Base-by-base conservation (phyloP, 345 rosid genomes). In the Aegle marmelos region DNA sequence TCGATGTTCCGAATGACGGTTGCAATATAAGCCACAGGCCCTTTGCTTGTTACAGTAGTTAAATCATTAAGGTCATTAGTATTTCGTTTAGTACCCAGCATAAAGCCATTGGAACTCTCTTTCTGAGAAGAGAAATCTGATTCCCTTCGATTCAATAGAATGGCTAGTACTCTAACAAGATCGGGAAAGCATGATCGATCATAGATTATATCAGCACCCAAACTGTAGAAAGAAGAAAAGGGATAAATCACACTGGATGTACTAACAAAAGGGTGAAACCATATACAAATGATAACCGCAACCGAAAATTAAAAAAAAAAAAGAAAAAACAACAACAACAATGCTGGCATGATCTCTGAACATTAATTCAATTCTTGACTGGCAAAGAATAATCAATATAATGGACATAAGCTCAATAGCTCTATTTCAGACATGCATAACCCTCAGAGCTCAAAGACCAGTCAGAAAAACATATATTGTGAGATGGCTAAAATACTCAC, bases 171-270 rank as follows among this genome's bases (percentile, higher is more conserved):
- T 28, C 83, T 86, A 79, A 92, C 85, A 31, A 95, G 89, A 84
- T 92, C 83, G 0, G 96, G 98, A 34, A 92, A 87, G 79, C 94
- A 92, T 53, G 87, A 79, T 5, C 88, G 93, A 85, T 95, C 86
- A 74, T 95, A 95, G 63, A 93, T 88, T 64, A 95, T 87, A 78
- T 93, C 97, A 50, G 97, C 98, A 8, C 97, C 98, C 77, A 95
- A 76, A 79, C 98, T 90, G 88, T 72, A 82, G 68, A 54, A 41
- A 17, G 36, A 72, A 4, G 41, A 63, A 58, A 27, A 9, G 17
- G 66, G 30, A 8, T 11, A 70, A 76, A 76, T n/a, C 6, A 58
- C 27, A 48, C 50, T 2, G 39, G 28, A 24, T 31, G 53, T 7
- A 36, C 14, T 3, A 67, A 36, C 30, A 25, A n/a, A 70, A 33